phyloP scores from a whole-genome alignment of 805 yeast species.

The Kuraishia cidri region DNA sequence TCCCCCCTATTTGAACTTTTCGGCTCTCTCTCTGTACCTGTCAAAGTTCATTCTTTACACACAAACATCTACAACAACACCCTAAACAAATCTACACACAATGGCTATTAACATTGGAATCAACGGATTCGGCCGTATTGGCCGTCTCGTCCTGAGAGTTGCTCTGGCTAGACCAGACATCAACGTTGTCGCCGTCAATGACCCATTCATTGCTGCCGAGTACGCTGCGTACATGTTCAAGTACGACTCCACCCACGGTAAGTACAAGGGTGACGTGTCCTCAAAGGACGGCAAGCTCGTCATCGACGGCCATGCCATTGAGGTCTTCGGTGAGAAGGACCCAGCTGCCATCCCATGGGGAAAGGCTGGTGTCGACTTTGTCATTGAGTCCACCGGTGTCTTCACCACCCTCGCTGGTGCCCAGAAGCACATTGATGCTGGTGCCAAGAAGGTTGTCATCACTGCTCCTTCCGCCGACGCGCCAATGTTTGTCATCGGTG shows the following conservation, averaged over 20 bases:
- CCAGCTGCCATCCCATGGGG: slow-evolving; percentile 90
- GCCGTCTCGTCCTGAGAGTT: slow-evolving; percentile 81
- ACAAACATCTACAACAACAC: too few species aligned
- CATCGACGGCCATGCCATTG: slow-evolving; percentile 61
- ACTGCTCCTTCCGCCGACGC: slow-evolving; percentile 93
- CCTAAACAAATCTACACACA: slow-evolving; percentile 9
- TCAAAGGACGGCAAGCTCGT: slow-evolving; percentile 47
- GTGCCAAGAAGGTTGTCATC: slow-evolving; percentile 92
- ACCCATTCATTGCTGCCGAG: slow-evolving; percentile 84
- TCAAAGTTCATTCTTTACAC: too few species aligned
- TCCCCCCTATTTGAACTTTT: too few species aligned
- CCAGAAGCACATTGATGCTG: slow-evolving; percentile 75
- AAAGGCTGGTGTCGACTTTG: slow-evolving; percentile 69
- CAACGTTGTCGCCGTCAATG: slow-evolving; percentile 81
- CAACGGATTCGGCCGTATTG: slow-evolving; percentile 94
- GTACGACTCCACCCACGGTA: slow-evolving; percentile 91
- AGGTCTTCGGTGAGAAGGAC: slow-evolving; percentile 73
- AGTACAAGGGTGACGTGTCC: slow-evolving; percentile 66
- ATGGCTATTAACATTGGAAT: slow-evolving; percentile 74
- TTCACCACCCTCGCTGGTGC: slow-evolving; percentile 81
- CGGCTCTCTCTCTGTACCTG: too few species aligned
- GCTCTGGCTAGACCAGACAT: slow-evolving; percentile 69
- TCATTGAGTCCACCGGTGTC: slow-evolving; percentile 92
- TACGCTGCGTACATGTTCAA: slow-evolving; percentile 95
- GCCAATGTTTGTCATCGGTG: slow-evolving; percentile 94